A percentile compares a stretch with the other conserved stretches of the same genome.
These are phyloP conservation scores for Cydonia oblonga DNA, from an alignment of 331 rosid genomes.

Conservation along the genomic window DNA sequence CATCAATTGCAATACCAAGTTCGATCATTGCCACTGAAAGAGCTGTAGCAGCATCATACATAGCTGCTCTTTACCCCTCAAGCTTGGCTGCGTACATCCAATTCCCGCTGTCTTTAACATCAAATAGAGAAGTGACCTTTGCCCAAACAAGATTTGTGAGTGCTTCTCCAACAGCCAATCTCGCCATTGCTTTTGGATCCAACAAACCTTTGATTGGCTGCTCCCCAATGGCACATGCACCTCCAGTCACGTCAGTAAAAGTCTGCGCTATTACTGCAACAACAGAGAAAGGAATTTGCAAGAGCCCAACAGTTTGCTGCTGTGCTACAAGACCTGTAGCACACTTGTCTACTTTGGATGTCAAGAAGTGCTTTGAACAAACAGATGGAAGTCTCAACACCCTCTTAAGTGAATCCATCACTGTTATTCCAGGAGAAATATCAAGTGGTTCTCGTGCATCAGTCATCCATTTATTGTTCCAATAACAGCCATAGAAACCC, in stretches of 20 bases:
- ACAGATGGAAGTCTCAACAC: slow-evolving; percentile 77
- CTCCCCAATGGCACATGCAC: slow-evolving; percentile 86
- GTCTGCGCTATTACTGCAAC: slow-evolving; percentile 84
- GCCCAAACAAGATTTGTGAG: slow-evolving; percentile 96
- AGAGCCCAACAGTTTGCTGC: slow-evolving; percentile 85
- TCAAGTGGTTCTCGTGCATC: slow-evolving; percentile 60
- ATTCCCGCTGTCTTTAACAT: slow-evolving; percentile 86
- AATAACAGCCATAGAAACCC: slow-evolving; percentile 86
- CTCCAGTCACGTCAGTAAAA: slow-evolving; percentile 61
- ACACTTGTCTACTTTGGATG: slow-evolving; percentile 81
- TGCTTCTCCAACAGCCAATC: slow-evolving; percentile 89
- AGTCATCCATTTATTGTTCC: slow-evolving; percentile 56
- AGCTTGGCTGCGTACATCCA: slow-evolving; percentile 98
- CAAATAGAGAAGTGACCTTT: slow-evolving; percentile 67
- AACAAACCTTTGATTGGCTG: too few species aligned
- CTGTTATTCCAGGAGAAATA: slow-evolving; percentile 50
- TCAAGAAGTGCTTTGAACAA: slow-evolving; percentile 77
- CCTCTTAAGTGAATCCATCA: slow-evolving; percentile 58
- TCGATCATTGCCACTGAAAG: slow-evolving; percentile 69
- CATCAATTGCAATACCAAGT: slow-evolving; percentile 83
- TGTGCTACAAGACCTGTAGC: slow-evolving; percentile 89
- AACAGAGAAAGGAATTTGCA: slow-evolving; percentile 76
- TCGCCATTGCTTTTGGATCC: too few species aligned
- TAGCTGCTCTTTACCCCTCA: slow-evolving; percentile 84
- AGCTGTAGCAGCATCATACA: not conserved